Base-by-base conservation (phyloP, 495 filamentous ascomycete genomes). In the Podospora fimiseda region DNA sequence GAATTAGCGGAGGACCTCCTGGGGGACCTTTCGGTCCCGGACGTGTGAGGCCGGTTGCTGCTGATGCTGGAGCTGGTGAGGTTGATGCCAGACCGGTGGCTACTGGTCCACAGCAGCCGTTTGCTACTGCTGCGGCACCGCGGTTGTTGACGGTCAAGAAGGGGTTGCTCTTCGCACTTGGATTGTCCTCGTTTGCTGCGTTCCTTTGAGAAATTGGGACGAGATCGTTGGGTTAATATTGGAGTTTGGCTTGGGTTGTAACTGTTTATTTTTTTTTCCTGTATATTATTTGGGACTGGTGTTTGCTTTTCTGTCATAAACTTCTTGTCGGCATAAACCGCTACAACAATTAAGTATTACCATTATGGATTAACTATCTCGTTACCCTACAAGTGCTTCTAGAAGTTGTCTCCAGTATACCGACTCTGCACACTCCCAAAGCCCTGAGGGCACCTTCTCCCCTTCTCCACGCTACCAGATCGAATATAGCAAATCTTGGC, bases 401-500 rank as follows among this genome's bases (percentile, higher is more conserved):
- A 57, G 43, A 57, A 57, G 43, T 55, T 55, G 15, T 43, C 54
- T 9, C 58, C 58, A 21, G 55, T 58, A 24, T 53, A 62, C 13
- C 49, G 48, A 30, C 53, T 56, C 56, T 64, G 61, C 37, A 61
- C 60, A 15, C 57, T 53, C 38, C 63, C 69, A 58, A 64, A 80
- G 58, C 78, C 77, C 52, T 75, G 73, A 8, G 74, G 68, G 62
- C 80, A 83, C 40, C 62, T 53, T 47, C 58, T 63, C 1, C 78
- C 80, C 52, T 83, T 55, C 3, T 75, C 72, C 20, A 64, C 69
- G 61, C 76, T 80, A 1, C 78, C 80, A 66, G 73, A 77, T 7
- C 80, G 62, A 67, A 82, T 83, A 54, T 83, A 83, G 48, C 81
- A 84, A 15, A 84, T 66, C 68, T 82, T 82, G 1, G 79, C 78